These are phyloP conservation scores for Zalaria obscura DNA, from an alignment of 2,329 filamentous ascomycete genomes.

Conservation along the genomic window DNA sequence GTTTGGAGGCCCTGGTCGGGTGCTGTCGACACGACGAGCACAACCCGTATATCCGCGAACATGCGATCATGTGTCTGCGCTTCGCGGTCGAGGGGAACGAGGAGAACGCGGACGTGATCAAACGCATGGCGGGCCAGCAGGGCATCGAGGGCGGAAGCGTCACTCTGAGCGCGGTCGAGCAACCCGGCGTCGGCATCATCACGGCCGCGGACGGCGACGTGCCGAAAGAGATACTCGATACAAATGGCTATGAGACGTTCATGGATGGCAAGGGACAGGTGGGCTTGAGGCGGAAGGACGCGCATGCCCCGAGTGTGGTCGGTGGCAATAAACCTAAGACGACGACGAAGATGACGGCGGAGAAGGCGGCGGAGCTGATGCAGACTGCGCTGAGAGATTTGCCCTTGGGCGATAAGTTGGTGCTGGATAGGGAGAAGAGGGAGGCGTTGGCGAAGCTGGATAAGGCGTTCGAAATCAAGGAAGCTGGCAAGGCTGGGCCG, in stretches of 20 bases:
- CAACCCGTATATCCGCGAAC: constrained; percentile 88
- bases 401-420: constrained; percentile 22
- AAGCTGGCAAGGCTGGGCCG: neutral
- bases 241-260: constrained; percentile 35
- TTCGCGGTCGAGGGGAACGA: constrained; percentile 54
- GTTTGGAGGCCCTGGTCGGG: constrained; percentile 74
- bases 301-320: constrained; percentile 5
- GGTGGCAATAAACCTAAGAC: constrained; percentile 5
- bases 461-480: constrained; percentile 9
- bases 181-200: constrained; percentile 4
- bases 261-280: constrained; percentile 35
- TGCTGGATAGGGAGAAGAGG: constrained; percentile 26
- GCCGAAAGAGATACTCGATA: constrained; percentile 32
- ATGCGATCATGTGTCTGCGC: constrained; percentile 77
- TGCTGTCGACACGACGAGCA: constrained; percentile 86
- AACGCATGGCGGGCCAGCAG: constrained; percentile 34
- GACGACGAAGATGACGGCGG: constrained; percentile 18
- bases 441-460: constrained; percentile 33
- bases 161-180: constrained; percentile 2
- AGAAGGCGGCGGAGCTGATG: constrained; percentile 31
- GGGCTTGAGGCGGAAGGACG: constrained; percentile 28
- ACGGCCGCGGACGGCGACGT: constrained; percentile 14
- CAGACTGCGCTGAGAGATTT: constrained; percentile 32
- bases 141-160: neutral
- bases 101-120: constrained; percentile 57